Evolutionary conservation across 2,329 filamentous ascomycete genomes (phyloP).

Genomic region (Dothideomycetes sp.): DNA sequence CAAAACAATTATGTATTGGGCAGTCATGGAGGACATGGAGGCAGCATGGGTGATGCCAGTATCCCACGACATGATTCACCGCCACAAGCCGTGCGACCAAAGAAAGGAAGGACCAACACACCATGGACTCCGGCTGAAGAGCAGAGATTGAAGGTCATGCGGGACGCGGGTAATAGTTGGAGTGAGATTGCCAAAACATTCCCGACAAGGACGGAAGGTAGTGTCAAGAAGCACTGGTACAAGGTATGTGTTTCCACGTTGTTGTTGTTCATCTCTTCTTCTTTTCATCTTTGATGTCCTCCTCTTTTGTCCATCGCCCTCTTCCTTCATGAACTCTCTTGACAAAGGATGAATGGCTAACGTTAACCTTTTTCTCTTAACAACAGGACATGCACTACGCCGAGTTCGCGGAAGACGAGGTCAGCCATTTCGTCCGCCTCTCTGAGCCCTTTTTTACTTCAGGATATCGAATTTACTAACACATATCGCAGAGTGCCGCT

Average conservation of each 20-base stretch:
- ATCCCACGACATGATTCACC: constrained; percentile 8
- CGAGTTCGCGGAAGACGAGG: constrained; percentile 95
- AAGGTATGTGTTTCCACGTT: constrained; percentile 53
- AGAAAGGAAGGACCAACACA: constrained; percentile 97
- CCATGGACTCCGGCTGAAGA: constrained; percentile 96
- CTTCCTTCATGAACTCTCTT: constrained; percentile 17
- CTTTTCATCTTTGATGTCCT: constrained; percentile 6
- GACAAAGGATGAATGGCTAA: constrained; percentile 17
- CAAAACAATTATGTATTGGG: constrained; percentile 9
- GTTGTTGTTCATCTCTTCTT: background rate
- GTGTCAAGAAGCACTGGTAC: constrained; percentile 99
- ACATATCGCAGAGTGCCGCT: constrained; percentile 32
- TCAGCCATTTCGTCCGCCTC: constrained; percentile 43
- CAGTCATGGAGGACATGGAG: background rate
- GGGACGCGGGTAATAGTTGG: constrained; percentile 89
- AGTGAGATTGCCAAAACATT: constrained; percentile 99
- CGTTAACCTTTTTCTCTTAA: constrained; percentile 4
- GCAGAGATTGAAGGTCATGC: constrained; percentile 83
- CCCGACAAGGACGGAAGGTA: constrained; percentile 85
- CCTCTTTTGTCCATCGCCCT: background rate
- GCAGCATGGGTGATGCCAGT: background rate
- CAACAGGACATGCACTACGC: constrained; percentile 95
- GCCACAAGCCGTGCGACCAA: constrained; percentile 39
- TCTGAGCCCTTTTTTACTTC: constrained; percentile 18
- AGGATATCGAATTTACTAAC: constrained; percentile 10